Evolutionary conservation across 2,329 filamentous ascomycete species (phyloP), one percentile per base, ranked within the genome.

Genomic region (Xylariaceae sp.): DNA sequence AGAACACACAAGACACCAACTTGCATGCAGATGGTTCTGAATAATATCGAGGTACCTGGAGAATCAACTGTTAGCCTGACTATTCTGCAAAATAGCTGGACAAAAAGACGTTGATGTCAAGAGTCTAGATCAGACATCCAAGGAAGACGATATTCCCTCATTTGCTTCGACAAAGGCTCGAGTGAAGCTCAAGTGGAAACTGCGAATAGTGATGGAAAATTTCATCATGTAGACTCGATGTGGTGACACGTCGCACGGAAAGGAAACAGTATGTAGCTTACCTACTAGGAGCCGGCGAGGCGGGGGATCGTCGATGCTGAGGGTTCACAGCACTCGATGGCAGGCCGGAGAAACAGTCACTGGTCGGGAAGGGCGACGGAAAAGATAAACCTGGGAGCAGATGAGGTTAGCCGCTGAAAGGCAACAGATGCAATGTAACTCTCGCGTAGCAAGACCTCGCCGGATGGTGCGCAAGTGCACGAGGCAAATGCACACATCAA

Each of bases 151-250:
- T 74, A 67, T 17, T 69, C 86, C 81, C 81, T 89, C 87, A 89
- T 87, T 72, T 86, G 78, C 81, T 82, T 81, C 82, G 77, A 75
- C 77, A 78, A 81, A 84, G 85, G 85, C 86, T 87, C 84, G 74
- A 74, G 61, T 68, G 69, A 81, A 82, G 82, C 85, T 89, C 86
- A 80, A 89, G 88, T 89, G 88, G 85, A 91, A 91, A 91, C 88
- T 91, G 88, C 88, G 88, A 92, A 90, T 89, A 80, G 83, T 78
- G 80, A 75, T 83, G 86, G 80, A 82, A 82, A 75, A 86, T 88
- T 89, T 89, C 87, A 59, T 57, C 34, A 58, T 55, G 41, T 44
- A 50, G 55, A 53, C 41, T 5, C 30, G 49, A n/a, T n/a, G 23
- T n/a, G 8, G n/a, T 30, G 13, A 30, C 23, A 30, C 23, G 23